A percentile compares a stretch with the other conserved stretches of the same genome.
Conservation (phyloP, 805 yeast genomes). For the Cyberlindnera petersonii region DNA sequence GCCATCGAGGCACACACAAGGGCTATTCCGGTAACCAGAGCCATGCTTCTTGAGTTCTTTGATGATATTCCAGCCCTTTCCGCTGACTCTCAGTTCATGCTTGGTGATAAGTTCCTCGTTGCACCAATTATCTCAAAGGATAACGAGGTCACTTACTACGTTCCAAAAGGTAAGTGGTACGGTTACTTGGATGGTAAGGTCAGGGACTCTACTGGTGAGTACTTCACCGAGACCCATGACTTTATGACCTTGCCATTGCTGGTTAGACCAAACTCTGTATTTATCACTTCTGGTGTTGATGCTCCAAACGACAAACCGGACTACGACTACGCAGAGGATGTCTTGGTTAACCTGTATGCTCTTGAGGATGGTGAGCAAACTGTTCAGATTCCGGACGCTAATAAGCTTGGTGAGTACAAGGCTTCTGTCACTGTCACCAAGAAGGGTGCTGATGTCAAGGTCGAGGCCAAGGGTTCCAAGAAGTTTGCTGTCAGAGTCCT, state of each 20-base stretch:
- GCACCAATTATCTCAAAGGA: slow-evolving; percentile 20
- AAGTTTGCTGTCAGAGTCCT: slow-evolving; percentile 19
- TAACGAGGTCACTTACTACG: slow-evolving; percentile 19
- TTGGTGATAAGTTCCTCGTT: slow-evolving; percentile 22
- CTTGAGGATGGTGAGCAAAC: slow-evolving; percentile 18
- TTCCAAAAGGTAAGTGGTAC: slow-evolving; percentile 24
- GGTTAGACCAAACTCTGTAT: slow-evolving; percentile 19
- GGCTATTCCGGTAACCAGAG: slow-evolving; percentile 20
- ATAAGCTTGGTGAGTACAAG: slow-evolving; percentile 12
- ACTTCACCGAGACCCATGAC: slow-evolving; percentile 17
- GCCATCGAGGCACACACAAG: slow-evolving; percentile 22
- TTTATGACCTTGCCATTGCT: slow-evolving; percentile 21
- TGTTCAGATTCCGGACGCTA: slow-evolving; percentile 19
- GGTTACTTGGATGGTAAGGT: slow-evolving; percentile 22
- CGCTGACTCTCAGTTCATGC: slow-evolving; percentile 19
- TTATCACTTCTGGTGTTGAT: slow-evolving; percentile 17
- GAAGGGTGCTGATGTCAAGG: slow-evolving; percentile 3
- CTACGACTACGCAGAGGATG: slow-evolving; percentile 21
- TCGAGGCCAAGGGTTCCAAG: slow-evolving; percentile 11
- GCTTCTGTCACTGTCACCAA: slow-evolving; percentile 15
- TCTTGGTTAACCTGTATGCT: slow-evolving; percentile 18
- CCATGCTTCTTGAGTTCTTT: slow-evolving; percentile 20
- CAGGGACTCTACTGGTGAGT: slow-evolving; percentile 19
- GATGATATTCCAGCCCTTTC: slow-evolving; percentile 13
- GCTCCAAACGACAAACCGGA: slow-evolving; percentile 20